phyloP scores from a whole-genome alignment of 2,329 filamentous ascomycete species.

The Fonsecaea pedrosoi region DNA sequence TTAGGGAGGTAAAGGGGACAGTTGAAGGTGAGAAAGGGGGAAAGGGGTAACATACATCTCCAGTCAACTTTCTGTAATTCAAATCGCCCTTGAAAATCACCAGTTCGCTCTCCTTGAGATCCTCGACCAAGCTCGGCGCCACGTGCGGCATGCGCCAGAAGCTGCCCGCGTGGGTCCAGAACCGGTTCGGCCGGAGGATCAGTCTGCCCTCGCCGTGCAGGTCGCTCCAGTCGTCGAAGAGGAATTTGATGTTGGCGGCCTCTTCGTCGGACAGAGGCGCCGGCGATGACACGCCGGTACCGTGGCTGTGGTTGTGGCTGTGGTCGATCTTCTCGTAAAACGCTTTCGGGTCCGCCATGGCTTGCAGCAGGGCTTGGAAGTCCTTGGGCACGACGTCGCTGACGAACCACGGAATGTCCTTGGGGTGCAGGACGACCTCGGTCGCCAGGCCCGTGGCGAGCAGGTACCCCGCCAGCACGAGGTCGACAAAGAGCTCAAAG shows the following conservation, averaged over 20 bases:
- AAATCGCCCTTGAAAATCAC: constrained; percentile 97
- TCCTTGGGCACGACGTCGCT: constrained; percentile 90
- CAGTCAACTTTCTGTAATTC: constrained; percentile 92
- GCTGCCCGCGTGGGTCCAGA: constrained; percentile 88
- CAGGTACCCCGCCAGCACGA: constrained; percentile 89
- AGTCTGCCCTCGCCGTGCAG: constrained; percentile 85
- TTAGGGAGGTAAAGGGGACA: not conserved
- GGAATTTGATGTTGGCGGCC: constrained; percentile 69
- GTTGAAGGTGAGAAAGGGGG: not conserved
- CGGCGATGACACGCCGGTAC: constrained; percentile 55
- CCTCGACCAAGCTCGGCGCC: constrained; percentile 72
- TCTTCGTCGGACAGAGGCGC: constrained; percentile 72
- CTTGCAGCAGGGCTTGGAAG: constrained; percentile 80
- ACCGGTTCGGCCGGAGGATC: constrained; percentile 79
- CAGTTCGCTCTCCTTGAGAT: constrained; percentile 81
- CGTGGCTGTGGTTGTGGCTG: constrained; percentile 56
- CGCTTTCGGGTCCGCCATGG: constrained; percentile 74
- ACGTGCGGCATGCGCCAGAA: constrained; percentile 83
- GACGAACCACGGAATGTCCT: constrained; percentile 97
- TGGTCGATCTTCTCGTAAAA: constrained; percentile 81
- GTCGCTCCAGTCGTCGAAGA: constrained; percentile 81
- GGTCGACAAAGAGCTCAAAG: constrained; percentile 95
- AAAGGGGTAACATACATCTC: constrained; percentile 69
- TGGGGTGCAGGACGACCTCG: constrained; percentile 85
- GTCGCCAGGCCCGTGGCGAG: constrained; percentile 85